Base-by-base conservation (phyloP, 257 asterid genomes). In the Salvia hispanica region DNA sequence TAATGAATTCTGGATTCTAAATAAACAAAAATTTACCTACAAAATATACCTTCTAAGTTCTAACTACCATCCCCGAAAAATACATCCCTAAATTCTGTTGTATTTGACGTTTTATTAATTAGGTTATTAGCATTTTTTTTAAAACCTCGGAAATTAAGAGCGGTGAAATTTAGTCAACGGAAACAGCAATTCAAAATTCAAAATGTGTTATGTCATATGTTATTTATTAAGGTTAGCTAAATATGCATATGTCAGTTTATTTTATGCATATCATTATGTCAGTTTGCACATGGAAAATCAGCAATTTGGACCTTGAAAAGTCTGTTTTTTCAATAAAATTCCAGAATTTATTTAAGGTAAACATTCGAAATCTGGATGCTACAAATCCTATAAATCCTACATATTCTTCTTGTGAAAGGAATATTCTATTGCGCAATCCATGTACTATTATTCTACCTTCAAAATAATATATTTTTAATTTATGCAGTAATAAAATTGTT, bases 321-420 rank as follows among this genome's bases (percentile, higher is more conserved):
- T 4, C 10, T 21, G 6, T 1, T 21, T 53, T 53, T 53, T 52
- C 5, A 46, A 46, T 6, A 13, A 12, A 47, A n/a, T 1, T 47
- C 53, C 7, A 21, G 6, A 53, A 9, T 54, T 16, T 54, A 54
- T 25, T 25, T 4, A 31, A 54, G 25, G 9, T n/a, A 25, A n/a
- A 47, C 53, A 47, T 47, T 47, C 53, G 25, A 47, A 47, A 47
- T 6, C 53, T 47, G 53, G 53, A 47, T 47, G 53, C 53, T 39
- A 5, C 4, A 39, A 39, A 6, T 39, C 43, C 43, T 39, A 5
- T 39, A 39, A 39, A 6, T 39, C 43, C 43, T 39, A 39, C 8
- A 39, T 10, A 6, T 39, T 39, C 43, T 39, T 39, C 43, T 39
- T 39, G 9, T 39, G 43, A 39, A 39, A 39, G 8, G 8, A 39